phyloP scores from a whole-genome alignment of 257 asterid species.

The Cynanchum wilfordii region DNA sequence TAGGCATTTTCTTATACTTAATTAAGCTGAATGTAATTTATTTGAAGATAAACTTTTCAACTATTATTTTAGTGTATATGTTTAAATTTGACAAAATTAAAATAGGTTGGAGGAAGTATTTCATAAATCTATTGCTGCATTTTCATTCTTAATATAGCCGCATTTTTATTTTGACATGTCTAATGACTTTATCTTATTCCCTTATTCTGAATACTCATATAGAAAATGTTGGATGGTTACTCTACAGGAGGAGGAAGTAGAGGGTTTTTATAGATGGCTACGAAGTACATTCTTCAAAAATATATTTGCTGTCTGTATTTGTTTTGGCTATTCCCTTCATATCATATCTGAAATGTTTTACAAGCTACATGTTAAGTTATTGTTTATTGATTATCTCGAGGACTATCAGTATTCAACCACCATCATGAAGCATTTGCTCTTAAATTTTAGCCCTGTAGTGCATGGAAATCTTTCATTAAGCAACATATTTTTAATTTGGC shows the following conservation, averaged over 20 bases:
- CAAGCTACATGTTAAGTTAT: neutral
- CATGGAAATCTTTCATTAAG: neutral
- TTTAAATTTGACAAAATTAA: too few relatives aligned
- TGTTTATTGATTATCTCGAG: neutral
- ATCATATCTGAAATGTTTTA: neutral
- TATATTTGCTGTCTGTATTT: neutral
- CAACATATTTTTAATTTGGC: constrained; percentile 13
- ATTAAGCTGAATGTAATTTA: too few relatives aligned
- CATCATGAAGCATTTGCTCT: neutral
- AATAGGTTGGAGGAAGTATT: too few relatives aligned
- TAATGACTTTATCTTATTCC: neutral
- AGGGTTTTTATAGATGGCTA: neutral
- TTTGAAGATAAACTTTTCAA: too few relatives aligned
- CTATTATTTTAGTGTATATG: too few relatives aligned
- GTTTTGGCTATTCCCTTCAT: neutral
- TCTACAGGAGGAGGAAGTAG: neutral
- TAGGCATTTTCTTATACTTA: too few relatives aligned
- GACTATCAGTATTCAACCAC: neutral
- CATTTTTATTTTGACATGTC: neutral
- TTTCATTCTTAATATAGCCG: neutral
- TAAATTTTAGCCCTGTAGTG: neutral
- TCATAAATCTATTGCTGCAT: neutral
- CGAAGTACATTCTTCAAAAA: neutral
- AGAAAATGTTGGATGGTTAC: neutral
- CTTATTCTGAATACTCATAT: neutral